These are phyloP conservation scores for Alternaria dauci DNA, from an alignment of 2,329 filamentous ascomycete genomes.

Conservation along the genomic window DNA sequence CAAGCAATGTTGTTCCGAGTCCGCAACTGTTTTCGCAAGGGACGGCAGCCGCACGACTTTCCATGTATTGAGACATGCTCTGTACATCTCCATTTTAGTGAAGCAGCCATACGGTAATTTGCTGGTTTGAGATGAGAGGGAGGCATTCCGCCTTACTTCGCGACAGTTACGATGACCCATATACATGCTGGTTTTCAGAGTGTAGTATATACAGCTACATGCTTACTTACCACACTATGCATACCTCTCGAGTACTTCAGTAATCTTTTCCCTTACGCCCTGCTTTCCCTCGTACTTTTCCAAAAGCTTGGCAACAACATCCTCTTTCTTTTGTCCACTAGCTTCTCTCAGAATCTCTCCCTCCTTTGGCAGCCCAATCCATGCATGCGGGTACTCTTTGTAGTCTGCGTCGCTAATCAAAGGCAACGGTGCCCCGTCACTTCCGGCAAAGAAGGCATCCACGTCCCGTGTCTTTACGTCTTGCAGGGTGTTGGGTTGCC, in stretches of 20 bases:
- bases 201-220: no score
- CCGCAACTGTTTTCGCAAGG: no score
- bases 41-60: no score
- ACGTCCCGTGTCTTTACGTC: slow-evolving; percentile 68
- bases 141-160: no score
- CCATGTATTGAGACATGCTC: no score
- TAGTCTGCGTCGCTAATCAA: slow-evolving; percentile 72
- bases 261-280: slow-evolving; percentile 66
- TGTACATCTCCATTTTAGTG: no score
- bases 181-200: background rate
- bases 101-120: no score
- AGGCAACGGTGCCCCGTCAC: slow-evolving; percentile 54
- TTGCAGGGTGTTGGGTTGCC: slow-evolving; percentile 78
- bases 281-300: slow-evolving; percentile 55
- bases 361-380: slow-evolving; percentile 79
- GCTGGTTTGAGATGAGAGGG: no score
- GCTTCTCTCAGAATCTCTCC: slow-evolving; percentile 61
- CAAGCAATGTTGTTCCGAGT: no score
- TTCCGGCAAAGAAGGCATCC: slow-evolving; percentile 70
- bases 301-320: slow-evolving; percentile 53
- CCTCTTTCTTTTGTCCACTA: slow-evolving; percentile 42
- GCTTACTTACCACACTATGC: background rate
- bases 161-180: background rate
- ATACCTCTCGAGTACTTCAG: slow-evolving; percentile 64
- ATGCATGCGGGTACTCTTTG: slow-evolving; percentile 74